These are phyloP conservation scores for Nicotiana benthamiana DNA, from an alignment of 257 asterid species.

Conservation along the genomic window DNA sequence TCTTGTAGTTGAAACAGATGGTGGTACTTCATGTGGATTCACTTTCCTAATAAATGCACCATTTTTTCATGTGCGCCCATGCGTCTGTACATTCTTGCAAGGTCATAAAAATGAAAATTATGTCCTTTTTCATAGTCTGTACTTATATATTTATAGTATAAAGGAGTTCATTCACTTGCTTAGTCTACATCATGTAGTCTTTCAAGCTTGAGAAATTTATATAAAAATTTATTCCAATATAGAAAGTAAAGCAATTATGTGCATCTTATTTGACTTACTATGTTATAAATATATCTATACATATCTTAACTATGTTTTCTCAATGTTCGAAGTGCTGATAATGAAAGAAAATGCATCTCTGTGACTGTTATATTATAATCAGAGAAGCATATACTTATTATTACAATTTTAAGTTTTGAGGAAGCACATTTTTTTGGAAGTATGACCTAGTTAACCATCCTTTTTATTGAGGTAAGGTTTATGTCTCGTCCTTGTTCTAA, in stretches of 20 bases:
- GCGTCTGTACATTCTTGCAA: background rate
- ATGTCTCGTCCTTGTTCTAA: too few relatives aligned
- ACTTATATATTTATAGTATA: background rate
- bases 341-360: too few relatives aligned
- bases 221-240: background rate
- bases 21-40: conserved; percentile 9
- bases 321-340: too few relatives aligned
- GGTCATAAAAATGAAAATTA: conserved; percentile 3
- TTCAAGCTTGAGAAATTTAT: background rate
- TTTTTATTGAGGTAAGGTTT: too few relatives aligned
- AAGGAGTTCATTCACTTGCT: background rate
- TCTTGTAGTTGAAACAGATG: background rate
- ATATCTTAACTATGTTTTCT: too few relatives aligned
- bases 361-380: too few relatives aligned
- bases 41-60: conserved; percentile 14
- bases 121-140: background rate
- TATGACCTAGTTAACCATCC: too few relatives aligned
- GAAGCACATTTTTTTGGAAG: too few relatives aligned
- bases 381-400: too few relatives aligned
- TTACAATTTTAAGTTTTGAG: too few relatives aligned
- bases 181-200: background rate
- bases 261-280: too few relatives aligned
- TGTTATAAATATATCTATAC: too few relatives aligned
- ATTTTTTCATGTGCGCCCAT: conserved; percentile 10
- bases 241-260: background rate